Percentiles rank a stretch among this genome's conserved stretches.
phyloP scores from a whole-genome alignment of 148 eudicot species.

The Chenopodium suecicum region DNA sequence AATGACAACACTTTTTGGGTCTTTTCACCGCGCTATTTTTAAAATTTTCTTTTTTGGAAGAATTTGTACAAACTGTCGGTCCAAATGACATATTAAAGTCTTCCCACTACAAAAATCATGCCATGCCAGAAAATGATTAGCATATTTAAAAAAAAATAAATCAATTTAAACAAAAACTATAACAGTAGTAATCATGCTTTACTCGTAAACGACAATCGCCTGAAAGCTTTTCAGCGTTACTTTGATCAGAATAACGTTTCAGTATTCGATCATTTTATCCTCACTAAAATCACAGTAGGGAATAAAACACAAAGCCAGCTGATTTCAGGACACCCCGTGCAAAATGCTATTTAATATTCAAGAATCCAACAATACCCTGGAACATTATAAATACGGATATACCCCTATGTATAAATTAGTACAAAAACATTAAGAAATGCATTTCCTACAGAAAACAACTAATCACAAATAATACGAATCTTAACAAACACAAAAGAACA shows the following conservation, averaged over 20 bases:
- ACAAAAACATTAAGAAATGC: constrained; percentile 1
- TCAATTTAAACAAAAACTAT: background rate
- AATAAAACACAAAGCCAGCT: constrained; percentile 16
- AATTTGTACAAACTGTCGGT: constrained; percentile 11
- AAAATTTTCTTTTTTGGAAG: background rate
- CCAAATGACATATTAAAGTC: constrained; percentile 17
- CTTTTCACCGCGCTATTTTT: background rate
- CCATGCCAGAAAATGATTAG: constrained; percentile 8
- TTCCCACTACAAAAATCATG: background rate
- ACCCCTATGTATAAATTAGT: background rate
- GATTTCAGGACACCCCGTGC: constrained; percentile 15
- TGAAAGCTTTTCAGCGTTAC: constrained; percentile 13
- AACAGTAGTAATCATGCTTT: background rate
- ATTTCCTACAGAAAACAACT: background rate
- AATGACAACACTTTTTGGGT: background rate
- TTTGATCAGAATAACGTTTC: background rate
- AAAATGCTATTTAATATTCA: constrained; percentile 5
- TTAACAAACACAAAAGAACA: constrained; percentile 7
- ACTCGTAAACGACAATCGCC: constrained; percentile 1
- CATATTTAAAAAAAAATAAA: background rate
- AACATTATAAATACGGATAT: background rate
- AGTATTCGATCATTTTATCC: constrained; percentile 1
- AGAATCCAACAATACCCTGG: background rate
- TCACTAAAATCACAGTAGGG: constrained; percentile 2
- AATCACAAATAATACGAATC: background rate